Evolutionary conservation across 371 early-diverging fungal species (phyloP), one percentile per base, ranked within the genome.

Genomic region (Rhizopus stolonifer): DNA sequence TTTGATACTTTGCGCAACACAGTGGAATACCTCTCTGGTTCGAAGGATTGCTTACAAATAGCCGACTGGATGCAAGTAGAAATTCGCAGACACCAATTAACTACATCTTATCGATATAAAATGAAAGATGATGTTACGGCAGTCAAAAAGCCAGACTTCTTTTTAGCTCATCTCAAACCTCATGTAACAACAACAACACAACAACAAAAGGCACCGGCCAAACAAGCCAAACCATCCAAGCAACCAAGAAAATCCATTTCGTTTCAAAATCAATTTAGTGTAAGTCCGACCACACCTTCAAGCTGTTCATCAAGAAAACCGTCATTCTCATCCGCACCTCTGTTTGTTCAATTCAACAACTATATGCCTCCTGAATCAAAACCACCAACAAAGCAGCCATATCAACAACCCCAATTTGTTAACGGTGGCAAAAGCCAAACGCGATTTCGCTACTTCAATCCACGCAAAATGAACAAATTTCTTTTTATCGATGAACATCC

Each of bases 11-110:
- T 76, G 17, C 47, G 48, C n/a, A 48, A 46, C 4, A 70, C 76
- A 4, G 52, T 54, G 22, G 76, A 76, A 25, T 65, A 58, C 47
- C 53, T 65, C 40, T 50, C 54, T 1, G 24, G 45, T 2, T 61
- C 47, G 43, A 63, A 60, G 47, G 65, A 65, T 26, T 72, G 67
- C 65, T 59, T 68, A 14, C 72, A 76, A 48, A 64, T 76, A 1
- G 64, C 70, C 13, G 69, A 76, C 29, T 76, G 70, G 68, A 46
- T 76, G 15, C 58, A 72, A 19, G 62, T 68, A 4, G 76, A 76
- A 42, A 66, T 76, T 18, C 42, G 65, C 46, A 60, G 74, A 23
- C 74, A 74, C 50, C 50, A 66, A 39, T 60, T 65, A 8, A 42
- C 18, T 10, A 42, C 42, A 3, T 9, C 18, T 21, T 15, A 21